Base-by-base conservation (phyloP, 192 early-diverging fungal genomes). In the Phlyctochytrium planicorne region DNA sequence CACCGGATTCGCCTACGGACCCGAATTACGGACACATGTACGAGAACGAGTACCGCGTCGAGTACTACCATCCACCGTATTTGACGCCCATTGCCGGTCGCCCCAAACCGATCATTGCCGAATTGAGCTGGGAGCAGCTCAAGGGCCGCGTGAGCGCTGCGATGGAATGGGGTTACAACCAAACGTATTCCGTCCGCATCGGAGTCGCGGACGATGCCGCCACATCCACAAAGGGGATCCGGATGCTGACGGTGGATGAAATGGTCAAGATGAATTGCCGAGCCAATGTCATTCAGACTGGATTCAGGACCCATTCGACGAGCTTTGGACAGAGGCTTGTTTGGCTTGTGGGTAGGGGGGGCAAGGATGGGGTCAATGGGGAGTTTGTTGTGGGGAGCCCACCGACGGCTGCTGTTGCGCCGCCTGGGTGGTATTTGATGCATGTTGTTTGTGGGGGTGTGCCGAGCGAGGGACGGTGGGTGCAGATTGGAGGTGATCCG, bases 1-100 rank as follows among this genome's bases (percentile, higher is more conserved):
- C 82, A 53, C 81, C 81, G 47, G 82, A 84, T 60, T 73, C 3
- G 14, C 37, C 27, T 6, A 14, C 24, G 34, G 35, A 31, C 10
- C 29, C 30, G 30, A 66, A 59, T 1, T 60, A 29, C n/a, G 2
- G n/a, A 31, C 52, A 30, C 17, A 67, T 74, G 37, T 59, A 75
- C 29, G 25, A 34, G 36, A 73, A 75, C 59, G 64, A 71, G 47
- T 32, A 32, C 2, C 23, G 53, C 6, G 30, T 75, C 25, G 74
- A 71, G 62, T 20, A 47, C 27, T 75, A 62, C 52, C 59, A 36
- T 6, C 70, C 69, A 23, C 72, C 70, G 30, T 75, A 73, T 34
- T n/a, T 73, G 34, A 60, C 52, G 17, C 53, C 30, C 17, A 67
- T 57, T 2, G 4, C 16, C 12, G 2, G 6, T 25, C 10, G 65